phyloP scores from a whole-genome alignment of 768 basidiomycete genomes.

The Nevesoporus exiguus region DNA sequence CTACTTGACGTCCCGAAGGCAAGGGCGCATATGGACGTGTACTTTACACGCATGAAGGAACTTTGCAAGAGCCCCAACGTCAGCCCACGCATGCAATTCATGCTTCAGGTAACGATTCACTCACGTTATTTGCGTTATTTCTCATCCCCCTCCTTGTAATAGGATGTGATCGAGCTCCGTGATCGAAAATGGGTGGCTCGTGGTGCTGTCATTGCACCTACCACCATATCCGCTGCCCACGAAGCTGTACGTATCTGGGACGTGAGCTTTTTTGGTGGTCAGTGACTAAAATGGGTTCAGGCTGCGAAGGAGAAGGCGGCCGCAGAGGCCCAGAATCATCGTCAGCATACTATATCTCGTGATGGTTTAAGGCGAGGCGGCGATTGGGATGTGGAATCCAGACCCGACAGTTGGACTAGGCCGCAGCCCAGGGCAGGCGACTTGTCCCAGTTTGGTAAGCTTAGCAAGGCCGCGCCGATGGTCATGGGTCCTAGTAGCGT shows the following conservation, averaged over 20 bases:
- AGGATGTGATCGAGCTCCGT: constrained; percentile 92
- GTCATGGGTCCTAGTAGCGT: constrained; percentile 84
- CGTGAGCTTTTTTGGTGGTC: not conserved
- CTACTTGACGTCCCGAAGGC: constrained; percentile 80
- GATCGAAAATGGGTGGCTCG: constrained; percentile 78
- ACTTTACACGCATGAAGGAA: constrained; percentile 88
- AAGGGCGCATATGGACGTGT: constrained; percentile 83
- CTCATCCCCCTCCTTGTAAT: constrained; percentile 1
- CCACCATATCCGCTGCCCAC: constrained; percentile 87
- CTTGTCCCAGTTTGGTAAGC: constrained; percentile 85
- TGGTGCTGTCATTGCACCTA: constrained; percentile 70
- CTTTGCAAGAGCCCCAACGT: constrained; percentile 72
- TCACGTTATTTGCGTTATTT: not conserved
- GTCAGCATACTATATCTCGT: constrained; percentile 78
- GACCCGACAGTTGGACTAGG: constrained; percentile 84
- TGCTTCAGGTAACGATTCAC: constrained; percentile 70
- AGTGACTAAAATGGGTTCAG: constrained; percentile 34
- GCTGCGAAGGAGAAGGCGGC: constrained; percentile 80
- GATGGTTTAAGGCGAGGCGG: constrained; percentile 87
- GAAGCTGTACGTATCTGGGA: constrained; percentile 57
- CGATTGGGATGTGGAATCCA: constrained; percentile 58
- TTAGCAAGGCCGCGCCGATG: constrained; percentile 64
- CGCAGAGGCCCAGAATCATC: constrained; percentile 55
- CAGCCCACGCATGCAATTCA: constrained; percentile 86
- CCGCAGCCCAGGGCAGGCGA: constrained; percentile 79